These are phyloP conservation scores for Endogone sp. DNA, from an alignment of 192 early-diverging fungal genomes.

Conservation along the genomic window DNA sequence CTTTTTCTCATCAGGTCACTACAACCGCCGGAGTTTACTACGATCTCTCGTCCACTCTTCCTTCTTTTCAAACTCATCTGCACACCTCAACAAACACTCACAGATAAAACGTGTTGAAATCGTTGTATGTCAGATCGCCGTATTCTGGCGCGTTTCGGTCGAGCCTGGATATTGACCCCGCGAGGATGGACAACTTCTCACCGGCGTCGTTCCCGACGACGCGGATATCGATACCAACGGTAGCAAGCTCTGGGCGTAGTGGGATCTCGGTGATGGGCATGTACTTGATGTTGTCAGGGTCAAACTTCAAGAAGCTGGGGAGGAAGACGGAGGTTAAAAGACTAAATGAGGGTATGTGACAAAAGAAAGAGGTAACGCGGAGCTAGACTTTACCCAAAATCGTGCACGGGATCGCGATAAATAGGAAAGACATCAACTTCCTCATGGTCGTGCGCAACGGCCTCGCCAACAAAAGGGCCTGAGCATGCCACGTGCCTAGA, in stretches of 20 bases:
- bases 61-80: neutral
- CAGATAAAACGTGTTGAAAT: constrained; percentile 55
- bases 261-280: constrained; percentile 65
- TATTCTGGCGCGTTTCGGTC: constrained; percentile 82
- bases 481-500: constrained; percentile 62
- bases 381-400: constrained; percentile 57
- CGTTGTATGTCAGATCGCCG: constrained; percentile 70
- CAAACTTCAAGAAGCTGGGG: constrained; percentile 44
- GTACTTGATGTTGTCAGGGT: constrained; percentile 68
- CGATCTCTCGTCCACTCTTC: too few relatives aligned
- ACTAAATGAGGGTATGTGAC: neutral
- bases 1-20: too few relatives aligned
- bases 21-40: too few relatives aligned
- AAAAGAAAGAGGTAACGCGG: neutral
- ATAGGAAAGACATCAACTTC: constrained; percentile 70
- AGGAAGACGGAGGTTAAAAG: constrained; percentile 20
- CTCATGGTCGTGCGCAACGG: constrained; percentile 77
- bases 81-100: constrained; percentile 15
- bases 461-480: constrained; percentile 83
- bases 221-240: constrained; percentile 77
- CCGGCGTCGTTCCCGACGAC: constrained; percentile 77
- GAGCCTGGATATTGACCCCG: constrained; percentile 75
- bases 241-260: constrained; percentile 63
- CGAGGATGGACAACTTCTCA: constrained; percentile 76
- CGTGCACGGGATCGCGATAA: constrained; percentile 72